These are phyloP conservation scores for Apiospora koreana DNA, from an alignment of 2,329 filamentous ascomycete species.

Conservation along the genomic window DNA sequence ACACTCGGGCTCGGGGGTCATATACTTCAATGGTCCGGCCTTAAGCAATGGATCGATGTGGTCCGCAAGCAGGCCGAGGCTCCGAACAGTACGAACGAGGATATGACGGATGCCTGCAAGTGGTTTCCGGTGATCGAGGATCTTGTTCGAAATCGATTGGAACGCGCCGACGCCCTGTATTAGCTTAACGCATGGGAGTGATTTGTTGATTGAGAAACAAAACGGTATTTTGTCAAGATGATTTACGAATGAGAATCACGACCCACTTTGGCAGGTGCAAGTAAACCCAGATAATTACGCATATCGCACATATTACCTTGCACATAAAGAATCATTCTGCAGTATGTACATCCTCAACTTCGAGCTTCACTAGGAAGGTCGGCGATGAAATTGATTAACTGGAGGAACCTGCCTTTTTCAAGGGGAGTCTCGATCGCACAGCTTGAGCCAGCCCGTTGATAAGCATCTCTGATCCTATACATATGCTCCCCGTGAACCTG, in stretches of 20 bases:
- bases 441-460: no score
- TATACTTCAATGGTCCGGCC: conserved; percentile 34
- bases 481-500: no score
- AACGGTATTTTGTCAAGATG: not conserved
- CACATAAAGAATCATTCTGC: no score
- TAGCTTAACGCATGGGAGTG: not conserved
- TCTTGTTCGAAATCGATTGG: conserved; percentile 9
- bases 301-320: no score
- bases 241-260: not conserved
- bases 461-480: no score
- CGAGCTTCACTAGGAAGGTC: no score
- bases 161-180: not conserved
- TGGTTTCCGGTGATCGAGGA: conserved; percentile 8
- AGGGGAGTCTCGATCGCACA: no score
- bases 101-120: conserved; percentile 20
- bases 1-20: conserved; percentile 36
- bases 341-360: no score
- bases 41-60: conserved; percentile 32
- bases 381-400: no score
- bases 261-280: no score
- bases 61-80: conserved; percentile 30
- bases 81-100: conserved; percentile 32
- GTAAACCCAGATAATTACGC: no score
- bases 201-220: not conserved
- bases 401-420: no score